A percentile compares a stretch with the other conserved stretches of the same genome.
Evolutionary conservation across 202 grass and related monocot genomes (phyloP).

Genomic region (Schoenoplectus triqueter): DNA sequence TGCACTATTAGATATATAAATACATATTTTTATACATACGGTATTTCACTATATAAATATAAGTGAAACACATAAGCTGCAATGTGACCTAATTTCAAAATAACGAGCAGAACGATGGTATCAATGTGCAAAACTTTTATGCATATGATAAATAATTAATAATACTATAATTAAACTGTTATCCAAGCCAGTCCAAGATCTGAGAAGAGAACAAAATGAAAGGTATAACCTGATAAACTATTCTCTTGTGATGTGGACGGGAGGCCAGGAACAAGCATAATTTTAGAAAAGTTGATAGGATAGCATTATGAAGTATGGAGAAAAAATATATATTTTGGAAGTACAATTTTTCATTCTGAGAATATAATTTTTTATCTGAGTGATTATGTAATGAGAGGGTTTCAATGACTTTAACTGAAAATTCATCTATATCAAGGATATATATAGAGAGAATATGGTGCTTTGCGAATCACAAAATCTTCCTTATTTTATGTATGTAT

Average conservation of each 20-base stretch:
- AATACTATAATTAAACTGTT: conserved; percentile 11
- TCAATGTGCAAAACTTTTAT: conserved; percentile 6
- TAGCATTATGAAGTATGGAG: background rate
- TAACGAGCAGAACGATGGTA: background rate
- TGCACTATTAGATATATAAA: too few relatives aligned
- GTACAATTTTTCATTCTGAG: background rate
- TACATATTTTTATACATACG: too few relatives aligned
- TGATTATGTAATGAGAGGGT: background rate
- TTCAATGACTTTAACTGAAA: background rate
- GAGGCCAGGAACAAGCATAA: background rate
- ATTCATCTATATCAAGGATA: background rate
- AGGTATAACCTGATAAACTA: background rate
- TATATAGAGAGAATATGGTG: too few relatives aligned
- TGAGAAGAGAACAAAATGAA: conserved; percentile 25
- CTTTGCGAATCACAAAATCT: too few relatives aligned
- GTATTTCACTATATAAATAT: too few relatives aligned
- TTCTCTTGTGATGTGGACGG: background rate
- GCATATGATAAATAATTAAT: background rate
- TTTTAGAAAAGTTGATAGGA: background rate
- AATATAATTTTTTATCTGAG: background rate
- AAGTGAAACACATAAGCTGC: too few relatives aligned
- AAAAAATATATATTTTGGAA: background rate
- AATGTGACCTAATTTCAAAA: too few relatives aligned
- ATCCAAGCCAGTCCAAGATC: background rate
- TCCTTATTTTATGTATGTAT: background rate